Conservation (phyloP, 768 basidiomycete species). For the Phallus indusiatus region DNA sequence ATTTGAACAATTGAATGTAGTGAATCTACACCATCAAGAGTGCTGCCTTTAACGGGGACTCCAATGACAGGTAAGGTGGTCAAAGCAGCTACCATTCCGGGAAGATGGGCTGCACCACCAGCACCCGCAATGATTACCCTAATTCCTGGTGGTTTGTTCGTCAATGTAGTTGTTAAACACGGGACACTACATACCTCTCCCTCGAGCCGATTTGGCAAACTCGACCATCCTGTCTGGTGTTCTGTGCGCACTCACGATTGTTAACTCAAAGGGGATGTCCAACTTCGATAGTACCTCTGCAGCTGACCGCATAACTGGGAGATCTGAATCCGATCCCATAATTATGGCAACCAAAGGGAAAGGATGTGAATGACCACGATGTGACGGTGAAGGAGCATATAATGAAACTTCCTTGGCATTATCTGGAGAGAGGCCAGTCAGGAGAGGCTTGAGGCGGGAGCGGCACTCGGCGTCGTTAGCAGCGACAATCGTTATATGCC, state of each 20-base stretch:
- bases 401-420: slow-evolving; percentile 37
- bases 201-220: slow-evolving; percentile 68
- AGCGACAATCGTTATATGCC: slow-evolving; percentile 87
- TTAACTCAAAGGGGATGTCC: slow-evolving; percentile 80
- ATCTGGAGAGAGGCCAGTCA: slow-evolving; percentile 39
- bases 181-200: slow-evolving; percentile 39
- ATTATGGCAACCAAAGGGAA: slow-evolving; percentile 85
- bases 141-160: slow-evolving; percentile 16
- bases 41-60: slow-evolving; percentile 92
- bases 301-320: slow-evolving; percentile 88
- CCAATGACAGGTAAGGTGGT: slow-evolving; percentile 89
- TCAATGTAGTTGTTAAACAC: no score
- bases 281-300: slow-evolving; percentile 81
- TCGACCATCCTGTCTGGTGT: slow-evolving; percentile 80
- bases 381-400: slow-evolving; percentile 39
- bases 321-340: slow-evolving; percentile 98
- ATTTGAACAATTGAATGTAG: slow-evolving; percentile 97
- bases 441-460: slow-evolving; percentile 59
- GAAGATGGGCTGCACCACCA: slow-evolving; percentile 96
- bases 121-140: slow-evolving; percentile 87
- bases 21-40: slow-evolving; percentile 93
- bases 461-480: slow-evolving; percentile 68
- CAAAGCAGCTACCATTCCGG: slow-evolving; percentile 97
- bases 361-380: slow-evolving; percentile 43
- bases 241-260: slow-evolving; percentile 93